phyloP scores from a whole-genome alignment of 2,329 filamentous ascomycete species.

The Phoma sp. region DNA sequence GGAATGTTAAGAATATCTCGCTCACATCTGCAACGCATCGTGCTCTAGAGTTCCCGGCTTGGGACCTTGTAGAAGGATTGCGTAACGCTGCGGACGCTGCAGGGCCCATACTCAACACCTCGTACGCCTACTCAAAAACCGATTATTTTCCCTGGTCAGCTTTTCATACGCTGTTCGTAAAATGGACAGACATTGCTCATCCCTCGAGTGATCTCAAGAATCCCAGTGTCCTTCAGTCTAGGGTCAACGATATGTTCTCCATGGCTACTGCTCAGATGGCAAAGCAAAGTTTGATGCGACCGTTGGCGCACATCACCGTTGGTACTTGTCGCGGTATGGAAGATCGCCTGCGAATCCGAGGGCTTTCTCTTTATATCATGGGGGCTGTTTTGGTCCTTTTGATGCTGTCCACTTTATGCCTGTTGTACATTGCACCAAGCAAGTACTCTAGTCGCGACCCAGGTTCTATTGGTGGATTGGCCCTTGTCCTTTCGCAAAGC shows the following conservation, averaged over 20 bases:
- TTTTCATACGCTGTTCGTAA: not conserved
- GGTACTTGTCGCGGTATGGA: not conserved
- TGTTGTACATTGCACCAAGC: not conserved
- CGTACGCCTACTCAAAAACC: not conserved
- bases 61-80: not conserved
- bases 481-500: not conserved
- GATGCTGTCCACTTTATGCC: not conserved
- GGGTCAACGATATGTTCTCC: not conserved
- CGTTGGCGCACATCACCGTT: not conserved
- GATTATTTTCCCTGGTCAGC: not conserved
- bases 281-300: slow-evolving; percentile 1
- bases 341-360: not conserved
- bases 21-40: not conserved
- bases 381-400: not conserved
- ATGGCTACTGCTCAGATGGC: slow-evolving; percentile 1
- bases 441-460: not conserved
- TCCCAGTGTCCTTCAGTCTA: not conserved
- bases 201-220: not conserved
- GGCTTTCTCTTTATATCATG: not conserved
- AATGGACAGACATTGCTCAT: not conserved
- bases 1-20: not conserved
- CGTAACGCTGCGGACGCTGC: not conserved
- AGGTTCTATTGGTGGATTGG: not conserved
- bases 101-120: not conserved
- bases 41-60: not conserved